Evolutionary conservation across 2,329 filamentous ascomycete genomes (phyloP), one percentile per base, ranked within the genome.

Genomic region (Fusarium incarnatum): DNA sequence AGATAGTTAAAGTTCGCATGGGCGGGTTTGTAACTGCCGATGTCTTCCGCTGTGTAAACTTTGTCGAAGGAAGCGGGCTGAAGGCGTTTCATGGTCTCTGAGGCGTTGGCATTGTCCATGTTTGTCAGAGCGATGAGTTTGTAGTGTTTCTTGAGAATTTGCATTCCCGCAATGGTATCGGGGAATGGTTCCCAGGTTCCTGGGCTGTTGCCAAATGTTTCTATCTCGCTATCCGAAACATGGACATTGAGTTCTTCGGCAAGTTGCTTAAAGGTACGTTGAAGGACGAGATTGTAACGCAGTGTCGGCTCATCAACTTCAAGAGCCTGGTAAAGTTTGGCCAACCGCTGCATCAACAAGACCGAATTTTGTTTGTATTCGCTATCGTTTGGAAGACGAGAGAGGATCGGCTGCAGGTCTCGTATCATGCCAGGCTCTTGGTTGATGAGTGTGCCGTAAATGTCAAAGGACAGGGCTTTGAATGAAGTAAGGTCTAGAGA

Each of bases 21-120:
- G 3, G 64, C 45, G 7, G 64, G 64, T 3, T 67, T 64, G 6
- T 67, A 64, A 49, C 30, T 68, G 8, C 64, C 64, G 32, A 68
- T 64, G 6, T 54, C 52, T 46, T 68, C 50, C 25, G 64, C 64
- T 27, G 50, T 64, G 12, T 64, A 68, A 1, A 64, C 28, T 32
- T 22, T 54, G 27, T 64, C 64, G 10, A 68, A 68, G 16, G 58
- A 15, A 15, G 40, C 52, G 10, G 64, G 64, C 12, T 37, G 32
- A 2, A 67, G 20, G 5, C 42, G 58, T 9, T 25, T 34, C 13
- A 67, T 6, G 9, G 64, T 54, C 9, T 46, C 22, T 6, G 30
- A 20, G 4, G 41, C 47, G 11, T 67, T 68, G 12, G 6, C n/a
- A 1, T 64, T 68, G 16, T 67, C 58, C 64, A 67, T 58, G 11